Evolutionary conservation across 108 stramenopile species (phyloP).

Genomic region (Conticribra weissflogii): DNA sequence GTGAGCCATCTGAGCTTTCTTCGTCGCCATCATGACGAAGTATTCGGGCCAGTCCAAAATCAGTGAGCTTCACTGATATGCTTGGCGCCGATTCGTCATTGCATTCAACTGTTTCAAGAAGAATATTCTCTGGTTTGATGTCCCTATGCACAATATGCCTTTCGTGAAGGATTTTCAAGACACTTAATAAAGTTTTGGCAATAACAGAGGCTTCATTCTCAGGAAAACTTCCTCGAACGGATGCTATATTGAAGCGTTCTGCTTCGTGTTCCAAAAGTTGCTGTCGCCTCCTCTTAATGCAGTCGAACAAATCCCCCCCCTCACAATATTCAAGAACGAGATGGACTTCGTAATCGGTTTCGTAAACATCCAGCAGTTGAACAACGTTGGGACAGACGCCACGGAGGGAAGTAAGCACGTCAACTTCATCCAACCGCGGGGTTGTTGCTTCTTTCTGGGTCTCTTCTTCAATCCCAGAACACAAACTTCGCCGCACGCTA

Average conservation of each 20-base stretch:
- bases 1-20: constrained; percentile 7
- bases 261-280: constrained; percentile 21
- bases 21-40: constrained; percentile 30
- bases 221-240: constrained; percentile 41
- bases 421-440: constrained; percentile 78
- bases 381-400: constrained; percentile 69
- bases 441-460: constrained; percentile 25
- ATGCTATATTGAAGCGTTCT: not conserved
- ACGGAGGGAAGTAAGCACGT: constrained; percentile 63
- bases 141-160: constrained; percentile 80
- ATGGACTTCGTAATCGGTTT: constrained; percentile 84
- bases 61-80: constrained; percentile 66
- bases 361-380: constrained; percentile 83
- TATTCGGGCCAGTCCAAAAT: constrained; percentile 87
- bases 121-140: constrained; percentile 90
- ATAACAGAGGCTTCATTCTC: constrained; percentile 78
- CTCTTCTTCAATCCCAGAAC: constrained; percentile 17
- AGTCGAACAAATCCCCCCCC: constrained; percentile 89
- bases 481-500: constrained; percentile 10
- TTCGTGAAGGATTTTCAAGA: constrained; percentile 65
- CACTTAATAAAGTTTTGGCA: constrained; percentile 69
- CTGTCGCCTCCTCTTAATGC: constrained; percentile 68
- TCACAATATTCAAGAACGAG: constrained; percentile 84
- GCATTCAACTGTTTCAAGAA: constrained; percentile 52
- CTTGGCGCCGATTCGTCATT: constrained; percentile 52